Conservation (phyloP, 2,329 filamentous ascomycete species). For the Epichloe brachyelytri region DNA sequence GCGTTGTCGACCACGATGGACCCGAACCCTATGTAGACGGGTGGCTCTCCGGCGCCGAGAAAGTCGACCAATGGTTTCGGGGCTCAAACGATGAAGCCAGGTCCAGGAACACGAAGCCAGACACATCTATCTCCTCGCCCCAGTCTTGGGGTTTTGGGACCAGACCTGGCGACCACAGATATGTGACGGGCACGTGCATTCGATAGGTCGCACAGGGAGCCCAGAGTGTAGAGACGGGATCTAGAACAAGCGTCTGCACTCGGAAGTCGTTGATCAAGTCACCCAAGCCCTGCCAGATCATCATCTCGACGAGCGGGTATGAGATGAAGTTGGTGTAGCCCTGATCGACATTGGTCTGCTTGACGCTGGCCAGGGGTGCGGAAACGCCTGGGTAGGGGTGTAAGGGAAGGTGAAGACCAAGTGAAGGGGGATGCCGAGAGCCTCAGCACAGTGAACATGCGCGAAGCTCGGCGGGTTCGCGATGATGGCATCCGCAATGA, state of each 20-base stretch:
- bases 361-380: constrained; percentile 69
- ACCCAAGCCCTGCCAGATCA: constrained; percentile 82
- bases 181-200: constrained; percentile 63
- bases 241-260: constrained; percentile 53
- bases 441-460: constrained; percentile 68
- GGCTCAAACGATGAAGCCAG: constrained; percentile 49
- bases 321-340: constrained; percentile 70
- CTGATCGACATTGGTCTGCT: constrained; percentile 55
- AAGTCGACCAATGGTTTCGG: constrained; percentile 43
- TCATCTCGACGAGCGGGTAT: constrained; percentile 70
- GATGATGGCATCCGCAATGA: constrained; percentile 69
- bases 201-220: constrained; percentile 61
- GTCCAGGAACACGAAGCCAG: constrained; percentile 69
- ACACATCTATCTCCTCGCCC: constrained; percentile 57
- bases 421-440: constrained; percentile 63
- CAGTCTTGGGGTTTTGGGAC: constrained; percentile 57
- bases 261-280: constrained; percentile 68
- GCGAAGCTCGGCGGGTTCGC: constrained; percentile 71
- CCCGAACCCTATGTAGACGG: constrained; percentile 65
- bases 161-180: constrained; percentile 55
- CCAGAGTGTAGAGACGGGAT: constrained; percentile 65
- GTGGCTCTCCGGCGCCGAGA: constrained; percentile 40
- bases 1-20: constrained; percentile 65
- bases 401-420: constrained; percentile 87
- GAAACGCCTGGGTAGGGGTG: constrained; percentile 61